Percentiles rank a stretch among this genome's conserved stretches.
Evolutionary conservation across 441 rosid species (phyloP).

Genomic region (Pelargonium exstipulatum): DNA sequence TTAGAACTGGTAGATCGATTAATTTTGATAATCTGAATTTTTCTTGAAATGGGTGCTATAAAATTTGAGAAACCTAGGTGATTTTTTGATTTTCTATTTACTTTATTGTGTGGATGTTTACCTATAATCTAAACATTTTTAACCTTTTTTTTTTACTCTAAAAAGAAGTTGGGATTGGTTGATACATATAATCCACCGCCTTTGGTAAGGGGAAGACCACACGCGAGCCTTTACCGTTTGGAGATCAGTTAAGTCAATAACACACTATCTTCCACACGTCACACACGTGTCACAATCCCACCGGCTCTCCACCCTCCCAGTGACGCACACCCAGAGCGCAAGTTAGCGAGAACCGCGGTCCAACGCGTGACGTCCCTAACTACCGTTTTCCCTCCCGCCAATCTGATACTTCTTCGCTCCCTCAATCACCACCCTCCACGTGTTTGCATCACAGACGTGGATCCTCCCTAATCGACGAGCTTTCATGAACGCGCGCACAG

Average conservation of each 20-base stretch:
- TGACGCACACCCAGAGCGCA: neutral
- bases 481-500: neutral
- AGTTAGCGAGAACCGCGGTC: constrained; percentile 3
- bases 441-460: neutral
- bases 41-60: no score
- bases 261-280: neutral
- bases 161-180: no score
- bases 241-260: neutral
- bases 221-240: constrained; percentile 7
- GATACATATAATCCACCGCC: neutral
- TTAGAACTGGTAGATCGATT: no score
- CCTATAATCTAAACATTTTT: no score
- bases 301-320: neutral
- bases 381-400: constrained; percentile 3
- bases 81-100: no score
- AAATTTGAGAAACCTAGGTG: no score
- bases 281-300: constrained; percentile 5
- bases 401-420: neutral
- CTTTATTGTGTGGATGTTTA: no score
- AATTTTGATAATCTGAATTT: no score
- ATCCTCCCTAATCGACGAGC: no score
- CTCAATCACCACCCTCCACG: neutral
- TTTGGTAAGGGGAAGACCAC: neutral
- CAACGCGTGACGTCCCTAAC: constrained; percentile 11
- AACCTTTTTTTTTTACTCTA: no score